Conservation (phyloP, 148 eudicot genomes). For the Fagopyrum tataricum region DNA sequence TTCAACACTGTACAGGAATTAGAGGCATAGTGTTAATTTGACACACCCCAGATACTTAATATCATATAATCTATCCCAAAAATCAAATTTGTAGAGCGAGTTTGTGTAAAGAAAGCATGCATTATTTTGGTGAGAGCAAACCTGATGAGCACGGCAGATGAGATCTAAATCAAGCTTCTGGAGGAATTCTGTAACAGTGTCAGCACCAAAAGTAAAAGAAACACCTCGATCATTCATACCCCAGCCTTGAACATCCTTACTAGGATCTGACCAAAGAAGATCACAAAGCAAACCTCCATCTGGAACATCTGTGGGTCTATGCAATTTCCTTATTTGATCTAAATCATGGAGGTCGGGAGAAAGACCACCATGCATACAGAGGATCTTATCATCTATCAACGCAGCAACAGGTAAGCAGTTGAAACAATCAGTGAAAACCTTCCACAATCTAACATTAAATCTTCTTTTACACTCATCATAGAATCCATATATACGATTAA, state of each 20-base stretch:
- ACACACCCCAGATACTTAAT: not conserved
- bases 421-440: slow-evolving; percentile 17
- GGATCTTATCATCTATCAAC: slow-evolving; percentile 18
- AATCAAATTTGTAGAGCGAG: not conserved
- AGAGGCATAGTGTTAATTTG: not conserved
- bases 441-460: slow-evolving; percentile 19
- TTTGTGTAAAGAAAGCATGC: not conserved
- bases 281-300: slow-evolving; percentile 22
- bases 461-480: slow-evolving; percentile 21
- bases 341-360: slow-evolving; percentile 17
- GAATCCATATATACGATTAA: slow-evolving; percentile 20
- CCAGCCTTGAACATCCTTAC: slow-evolving; percentile 17
- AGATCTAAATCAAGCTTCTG: slow-evolving; percentile 18
- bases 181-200: slow-evolving; percentile 13
- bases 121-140: not conserved
- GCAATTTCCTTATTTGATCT: slow-evolving; percentile 15
- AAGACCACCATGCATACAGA: slow-evolving; percentile 21
- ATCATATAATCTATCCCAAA: not conserved
- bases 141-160: slow-evolving; percentile 21
- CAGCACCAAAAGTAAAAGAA: slow-evolving; percentile 19
- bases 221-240: slow-evolving; percentile 18
- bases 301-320: slow-evolving; percentile 17
- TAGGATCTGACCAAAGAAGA: slow-evolving; percentile 21
- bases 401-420: slow-evolving; percentile 20
- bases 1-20: not conserved